phyloP scores from a whole-genome alignment of 805 yeast genomes.

The Candida maesae region DNA sequence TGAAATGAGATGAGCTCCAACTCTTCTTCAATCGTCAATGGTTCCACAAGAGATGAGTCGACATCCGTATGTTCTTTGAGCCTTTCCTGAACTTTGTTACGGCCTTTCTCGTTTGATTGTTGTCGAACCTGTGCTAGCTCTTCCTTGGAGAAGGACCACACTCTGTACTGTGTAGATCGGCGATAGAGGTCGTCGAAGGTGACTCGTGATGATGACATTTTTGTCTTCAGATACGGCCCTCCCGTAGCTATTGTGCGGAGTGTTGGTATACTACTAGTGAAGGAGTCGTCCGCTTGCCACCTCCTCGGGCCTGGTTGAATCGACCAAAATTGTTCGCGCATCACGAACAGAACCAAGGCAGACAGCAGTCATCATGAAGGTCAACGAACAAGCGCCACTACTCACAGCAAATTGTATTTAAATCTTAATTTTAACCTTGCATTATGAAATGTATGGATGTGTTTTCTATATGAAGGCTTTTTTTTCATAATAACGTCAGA shows the following conservation, averaged over 20 bases:
- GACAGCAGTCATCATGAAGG: no score
- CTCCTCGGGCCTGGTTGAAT: no score
- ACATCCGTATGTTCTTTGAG: conserved; percentile 30
- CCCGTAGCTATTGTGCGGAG: no score
- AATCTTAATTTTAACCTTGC: conserved; percentile 15
- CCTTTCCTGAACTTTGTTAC: conserved; percentile 29
- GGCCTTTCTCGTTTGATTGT: conserved; percentile 55
- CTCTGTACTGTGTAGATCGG: conserved; percentile 74
- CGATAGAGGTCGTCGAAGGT: conserved; percentile 86
- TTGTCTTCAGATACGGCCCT: no score
- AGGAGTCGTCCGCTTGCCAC: no score
- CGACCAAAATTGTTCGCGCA: no score
- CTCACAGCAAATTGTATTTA: neutral
- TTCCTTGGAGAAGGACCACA: conserved; percentile 78
- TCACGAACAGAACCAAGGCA: no score
- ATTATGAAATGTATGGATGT: conserved; percentile 19
- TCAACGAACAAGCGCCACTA: no score
- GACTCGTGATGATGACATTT: conserved; percentile 32
- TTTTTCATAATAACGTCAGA: conserved; percentile 24
- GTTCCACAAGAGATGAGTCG: conserved; percentile 29
- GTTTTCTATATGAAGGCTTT: conserved; percentile 15
- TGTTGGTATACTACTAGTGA: no score
- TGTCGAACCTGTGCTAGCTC: conserved; percentile 48
- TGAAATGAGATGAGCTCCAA: conserved; percentile 61
- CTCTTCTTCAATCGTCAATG: conserved; percentile 68